phyloP scores from a whole-genome alignment of 1,284 basidiomycete species.

The Apiotrichum akiyoshidainum region DNA sequence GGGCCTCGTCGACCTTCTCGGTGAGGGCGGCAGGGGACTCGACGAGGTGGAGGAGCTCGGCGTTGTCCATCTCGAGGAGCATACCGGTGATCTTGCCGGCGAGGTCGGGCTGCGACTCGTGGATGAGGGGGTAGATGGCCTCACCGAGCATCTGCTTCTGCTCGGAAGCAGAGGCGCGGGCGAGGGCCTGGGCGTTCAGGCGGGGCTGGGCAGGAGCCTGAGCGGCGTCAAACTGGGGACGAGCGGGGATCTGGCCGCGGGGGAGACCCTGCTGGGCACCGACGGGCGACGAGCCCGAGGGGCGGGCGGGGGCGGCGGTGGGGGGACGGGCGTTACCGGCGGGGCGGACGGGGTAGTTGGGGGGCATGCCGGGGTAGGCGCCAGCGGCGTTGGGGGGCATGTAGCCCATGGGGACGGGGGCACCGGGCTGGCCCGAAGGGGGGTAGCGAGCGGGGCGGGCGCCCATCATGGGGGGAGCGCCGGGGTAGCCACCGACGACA shows the following conservation, averaged over 20 bases:
- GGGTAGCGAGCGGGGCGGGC: conserved; percentile 74
- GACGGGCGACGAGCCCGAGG: conserved; percentile 49
- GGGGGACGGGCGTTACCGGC: conserved; percentile 40
- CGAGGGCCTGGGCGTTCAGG: conserved; percentile 59
- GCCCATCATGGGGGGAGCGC: conserved; percentile 68
- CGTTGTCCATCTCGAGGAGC: conserved; percentile 96
- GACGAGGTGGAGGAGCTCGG: conserved; percentile 79
- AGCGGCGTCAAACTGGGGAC: conserved; percentile 55
- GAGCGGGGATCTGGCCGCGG: conserved; percentile 41
- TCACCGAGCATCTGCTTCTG: conserved; percentile 98
- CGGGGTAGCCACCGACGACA: conserved; percentile 48
- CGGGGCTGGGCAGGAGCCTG: conserved; percentile 37
- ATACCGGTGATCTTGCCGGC: conserved; percentile 97
- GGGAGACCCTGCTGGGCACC: conserved; percentile 50
- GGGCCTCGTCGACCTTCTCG: conserved; percentile 83
- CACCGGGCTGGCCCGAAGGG: conserved; percentile 60
- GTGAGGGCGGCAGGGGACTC: conserved; percentile 75
- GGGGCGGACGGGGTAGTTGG: conserved; percentile 43
- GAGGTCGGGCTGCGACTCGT: conserved; percentile 71
- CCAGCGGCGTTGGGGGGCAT: conserved; percentile 61
- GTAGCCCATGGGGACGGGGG: conserved; percentile 41
- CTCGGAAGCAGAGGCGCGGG: conserved; percentile 73
- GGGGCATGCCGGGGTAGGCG: conserved; percentile 51
- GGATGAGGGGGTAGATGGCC: conserved; percentile 84
- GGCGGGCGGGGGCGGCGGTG: conserved; percentile 53